Evolutionary conservation across 1,284 basidiomycete species (phyloP), one percentile per base, ranked within the genome.

Genomic region (Tilletia walkeri): DNA sequence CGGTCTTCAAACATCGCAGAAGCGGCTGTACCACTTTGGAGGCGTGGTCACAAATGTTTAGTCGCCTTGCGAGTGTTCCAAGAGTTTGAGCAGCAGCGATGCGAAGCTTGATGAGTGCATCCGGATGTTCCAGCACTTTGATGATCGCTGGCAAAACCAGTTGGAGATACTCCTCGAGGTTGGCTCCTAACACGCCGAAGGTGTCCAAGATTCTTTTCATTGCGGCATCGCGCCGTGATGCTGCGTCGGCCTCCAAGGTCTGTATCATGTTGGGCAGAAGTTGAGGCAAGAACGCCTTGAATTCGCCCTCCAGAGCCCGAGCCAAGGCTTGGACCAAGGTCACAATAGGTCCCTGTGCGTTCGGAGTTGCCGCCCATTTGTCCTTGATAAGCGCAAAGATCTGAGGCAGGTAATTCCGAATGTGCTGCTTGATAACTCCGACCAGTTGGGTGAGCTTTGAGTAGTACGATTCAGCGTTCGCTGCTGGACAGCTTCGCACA

Each of bases 21-120:
- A 99, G 87, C 2, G 96, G 95, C 80, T 98, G 96, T 34, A 99
- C 93, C 79, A 99, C 97, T 63, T 95, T 89, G 20, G 94, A 96
- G 7, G 95, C 94, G 80, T 99, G 95, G 81, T 99, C 96, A n/a
- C 93, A 95, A 82, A 99, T 97, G 85, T 99, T 98, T 79, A 99
- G 94, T 75, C 95, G 90, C 75, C 91, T 89, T 16, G 94, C 94
- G 20, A 99, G 86, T 39, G 92, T 92, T 59, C 94, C 94, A 20
- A 98, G 92, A 0, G 94, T 95, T 73, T 92, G 89, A 65, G 99
- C 91, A 0, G 95, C 95, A 63, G 90, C 89, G 84, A 93, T 94
- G 56, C 95, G 90, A 63, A 99, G 86, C 39, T 89, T 86, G 1
- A 89, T 88, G 1, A 90, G 88, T 0, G 89, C 91, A 76, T 95